Base-by-base conservation (phyloP, 495 filamentous ascomycete species). In the Aspergillus haitiensis region DNA sequence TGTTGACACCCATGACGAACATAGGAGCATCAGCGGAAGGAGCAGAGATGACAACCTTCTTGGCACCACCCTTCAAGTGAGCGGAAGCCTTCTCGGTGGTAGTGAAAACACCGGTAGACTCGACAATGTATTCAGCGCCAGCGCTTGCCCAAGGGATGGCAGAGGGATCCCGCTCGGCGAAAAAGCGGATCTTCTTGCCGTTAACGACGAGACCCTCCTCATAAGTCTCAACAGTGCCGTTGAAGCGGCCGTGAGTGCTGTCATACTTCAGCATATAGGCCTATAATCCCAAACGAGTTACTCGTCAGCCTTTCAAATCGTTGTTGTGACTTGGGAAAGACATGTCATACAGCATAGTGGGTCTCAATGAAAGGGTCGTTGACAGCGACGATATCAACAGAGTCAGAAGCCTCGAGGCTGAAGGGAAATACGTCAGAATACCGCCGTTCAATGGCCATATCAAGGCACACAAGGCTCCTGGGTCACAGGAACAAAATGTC, bases 181-280 rank as follows among this genome's bases (percentile, higher is more conserved):
- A 96, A 87, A 98, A 97, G 79, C 86, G 87, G 84, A 98, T 84
- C 69, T 81, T 89, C 89, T 97, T 97, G 86, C 91, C 92, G 79
- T 97, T 94, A 80, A 98, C 86, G 61, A 86, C 75, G 61, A 98
- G 89, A 71, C 91, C 88, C 67, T 83, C 80, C 67, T 84, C 88
- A 33, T 85, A 81, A 68, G 88, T 78, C 74, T 86, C 77, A 75
- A 98, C 82, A 57, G 86, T 84, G 64, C 94, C 94, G 81, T 97
- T 95, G 89, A 98, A 98, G 78, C 85, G 79, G 65, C 94, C 95
- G 85, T 98, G 94, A 71, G 89, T 90, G 65, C 89, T 91, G 83
- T 98, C 94, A 74, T 98, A 98, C 83, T 94, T 93, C 80, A 98
- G 86, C 95, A 98, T 97, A 85, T 98, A 98, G 72, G 88, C 91